These are phyloP conservation scores for Pseudopithomyces maydicus DNA, from an alignment of 2,329 filamentous ascomycete species.

Conservation along the genomic window DNA sequence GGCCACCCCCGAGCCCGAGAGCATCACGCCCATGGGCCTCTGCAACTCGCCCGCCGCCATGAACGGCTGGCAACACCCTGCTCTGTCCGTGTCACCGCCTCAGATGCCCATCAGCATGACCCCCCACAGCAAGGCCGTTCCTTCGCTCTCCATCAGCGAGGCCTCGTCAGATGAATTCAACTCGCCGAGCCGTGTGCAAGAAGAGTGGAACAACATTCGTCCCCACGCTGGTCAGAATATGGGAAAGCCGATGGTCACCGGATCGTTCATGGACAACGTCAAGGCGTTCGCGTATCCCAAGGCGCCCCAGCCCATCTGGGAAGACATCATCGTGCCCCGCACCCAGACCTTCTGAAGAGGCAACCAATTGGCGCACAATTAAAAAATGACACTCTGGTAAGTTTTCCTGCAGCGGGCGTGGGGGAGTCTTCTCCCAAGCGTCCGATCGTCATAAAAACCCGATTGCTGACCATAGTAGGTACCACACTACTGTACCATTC, in stretches of 20 bases:
- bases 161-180: conserved; percentile 29
- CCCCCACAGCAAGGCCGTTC: conserved; percentile 22
- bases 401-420: background rate
- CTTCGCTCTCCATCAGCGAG: conserved; percentile 33
- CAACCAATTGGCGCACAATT: conserved; percentile 43
- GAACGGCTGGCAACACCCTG: conserved; percentile 23
- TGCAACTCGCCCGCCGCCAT: conserved; percentile 24
- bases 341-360: conserved; percentile 42
- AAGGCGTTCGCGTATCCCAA: conserved; percentile 18
- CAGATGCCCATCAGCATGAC: conserved; percentile 15
- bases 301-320: conserved; percentile 34
- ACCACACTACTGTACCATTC: background rate
- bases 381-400: conserved; percentile 8
- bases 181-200: conserved; percentile 43
- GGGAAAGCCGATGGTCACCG: conserved; percentile 23
- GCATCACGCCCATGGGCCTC: conserved; percentile 17
- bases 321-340: conserved; percentile 54
- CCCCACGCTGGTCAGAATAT: conserved; percentile 49
- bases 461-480: conserved; percentile 4
- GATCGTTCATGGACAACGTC: conserved; percentile 49
- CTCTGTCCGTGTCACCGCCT: conserved; percentile 23
- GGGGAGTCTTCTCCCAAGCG: conserved; percentile 56
- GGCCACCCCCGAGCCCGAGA: conserved; percentile 22
- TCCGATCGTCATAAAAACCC: conserved; percentile 9
- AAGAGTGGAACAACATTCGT: conserved; percentile 55